Evolutionary conservation across 2,329 filamentous ascomycete genomes (phyloP), one percentile per base, ranked within the genome.

Genomic region (Paecilomyces formosus): DNA sequence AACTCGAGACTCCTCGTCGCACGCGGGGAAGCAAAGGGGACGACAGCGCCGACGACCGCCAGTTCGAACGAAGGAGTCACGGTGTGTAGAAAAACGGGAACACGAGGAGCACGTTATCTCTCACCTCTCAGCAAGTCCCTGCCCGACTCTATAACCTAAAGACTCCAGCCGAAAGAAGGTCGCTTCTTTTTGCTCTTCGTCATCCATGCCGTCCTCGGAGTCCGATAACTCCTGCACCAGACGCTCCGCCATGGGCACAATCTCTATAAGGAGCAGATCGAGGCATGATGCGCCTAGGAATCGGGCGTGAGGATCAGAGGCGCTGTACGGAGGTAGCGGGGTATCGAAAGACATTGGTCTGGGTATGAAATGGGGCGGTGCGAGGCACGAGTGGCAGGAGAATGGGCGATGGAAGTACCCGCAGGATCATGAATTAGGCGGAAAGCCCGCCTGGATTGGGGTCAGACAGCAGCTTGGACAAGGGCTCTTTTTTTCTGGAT

Each of bases 251-350:
- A 97, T 88, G 45, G 94, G 94, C 15, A 99, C 94, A 57, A 99
- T 85, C 79, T 99, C 94, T 72, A 97, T 97, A 66, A 99, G 85
- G 58, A 99, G 85, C 66, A 99, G 88, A 76, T 99, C 94, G 68
- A 99, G 86, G 72, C 89, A 92, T 54, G 93, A 94, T 58, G 88
- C 85, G 77, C 85, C 88, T 67, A 97, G 82, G 77, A 92, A 89
- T 61, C 86, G 85, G 59, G 89, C 88, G 60, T 81, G 81, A 39
- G 90, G 88, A 75, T 96, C 91, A 64, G 82, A 83, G 60, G 86
- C 80, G 74, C 87, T 88, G 79, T 85, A 88, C 13, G 86, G 85
- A 1, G 87, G 86, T 68, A 86, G 79, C 53, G 87, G 59, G 18
- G 60, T 50, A 45, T 61, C 60, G 53, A 61, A 57, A 5, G 60